Conservation (phyloP, 495 filamentous ascomycete genomes). For the Podospora pseudocomata region DNA sequence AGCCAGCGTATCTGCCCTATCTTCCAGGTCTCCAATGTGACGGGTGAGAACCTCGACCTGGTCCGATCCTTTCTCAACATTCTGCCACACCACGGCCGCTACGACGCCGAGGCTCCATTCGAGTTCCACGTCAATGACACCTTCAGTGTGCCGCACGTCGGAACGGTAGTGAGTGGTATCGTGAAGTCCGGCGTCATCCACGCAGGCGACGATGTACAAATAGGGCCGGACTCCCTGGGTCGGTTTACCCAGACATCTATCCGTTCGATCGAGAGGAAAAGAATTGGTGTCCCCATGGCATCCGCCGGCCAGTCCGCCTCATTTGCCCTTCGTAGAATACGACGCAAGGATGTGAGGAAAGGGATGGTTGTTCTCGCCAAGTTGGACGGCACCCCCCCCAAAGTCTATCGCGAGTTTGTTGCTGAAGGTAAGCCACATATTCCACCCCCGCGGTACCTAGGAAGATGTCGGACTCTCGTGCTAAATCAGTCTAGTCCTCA, state of each 20-base stretch:
- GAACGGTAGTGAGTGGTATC: conserved; percentile 92
- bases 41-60: conserved; percentile 72
- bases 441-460: neutral
- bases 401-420: conserved; percentile 88
- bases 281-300: conserved; percentile 83
- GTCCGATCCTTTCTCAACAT: conserved; percentile 94
- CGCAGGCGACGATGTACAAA: conserved; percentile 80
- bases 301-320: conserved; percentile 90
- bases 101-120: conserved; percentile 81
- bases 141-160: conserved; percentile 97
- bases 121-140: conserved; percentile 97
- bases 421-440: conserved; percentile 63
- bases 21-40: conserved; percentile 98
- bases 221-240: conserved; percentile 88
- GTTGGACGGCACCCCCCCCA: conserved; percentile 63
- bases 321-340: conserved; percentile 81
- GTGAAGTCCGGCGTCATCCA: conserved; percentile 87
- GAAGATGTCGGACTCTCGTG: no score
- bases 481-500: conserved; percentile 61
- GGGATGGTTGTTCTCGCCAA: conserved; percentile 97
- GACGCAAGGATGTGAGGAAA: conserved; percentile 92
- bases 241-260: conserved; percentile 89
- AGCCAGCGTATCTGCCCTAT: conserved; percentile 93
- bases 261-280: conserved; percentile 91
- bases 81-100: conserved; percentile 90